phyloP scores from a whole-genome alignment of 2,329 filamentous ascomycete genomes.

The Exophiala phaeomuriformis region DNA sequence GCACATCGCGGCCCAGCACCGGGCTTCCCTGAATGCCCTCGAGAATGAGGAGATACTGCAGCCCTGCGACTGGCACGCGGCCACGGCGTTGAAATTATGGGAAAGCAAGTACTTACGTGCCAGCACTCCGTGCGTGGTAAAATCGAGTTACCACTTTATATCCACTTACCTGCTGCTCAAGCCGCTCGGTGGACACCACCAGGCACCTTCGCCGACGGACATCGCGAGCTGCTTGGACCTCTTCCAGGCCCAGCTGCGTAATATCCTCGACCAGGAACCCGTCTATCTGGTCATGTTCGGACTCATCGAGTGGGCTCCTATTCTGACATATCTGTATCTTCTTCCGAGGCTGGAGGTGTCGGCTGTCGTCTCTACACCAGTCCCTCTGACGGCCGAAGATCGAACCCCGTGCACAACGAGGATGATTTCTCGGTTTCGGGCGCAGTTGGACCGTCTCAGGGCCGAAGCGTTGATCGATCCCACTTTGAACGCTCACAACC shows the following conservation, averaged over 20 bases:
- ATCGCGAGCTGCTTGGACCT: neutral
- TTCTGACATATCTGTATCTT: conserved; percentile 17
- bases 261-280: conserved; percentile 4
- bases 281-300: conserved; percentile 11
- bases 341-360: conserved; percentile 12
- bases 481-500: neutral
- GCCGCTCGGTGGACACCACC: neutral
- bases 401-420: neutral
- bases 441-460: neutral
- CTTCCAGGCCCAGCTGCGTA: conserved; percentile 4
- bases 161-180: conserved; percentile 11
- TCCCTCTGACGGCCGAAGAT: neutral
- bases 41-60: neutral
- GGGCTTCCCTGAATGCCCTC: neutral
- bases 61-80: neutral
- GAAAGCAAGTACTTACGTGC: neutral
- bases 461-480: neutral
- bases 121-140: neutral
- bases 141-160: conserved; percentile 13
- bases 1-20: conserved; percentile 5
- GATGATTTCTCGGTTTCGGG: conserved; percentile 8
- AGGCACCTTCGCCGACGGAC: neutral
- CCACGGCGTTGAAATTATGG: conserved; percentile 1
- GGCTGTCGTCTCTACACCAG: neutral
- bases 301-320: conserved; percentile 12